phyloP scores from a whole-genome alignment of 78 protist genomes.

The Dictyostelium capitatum region DNA sequence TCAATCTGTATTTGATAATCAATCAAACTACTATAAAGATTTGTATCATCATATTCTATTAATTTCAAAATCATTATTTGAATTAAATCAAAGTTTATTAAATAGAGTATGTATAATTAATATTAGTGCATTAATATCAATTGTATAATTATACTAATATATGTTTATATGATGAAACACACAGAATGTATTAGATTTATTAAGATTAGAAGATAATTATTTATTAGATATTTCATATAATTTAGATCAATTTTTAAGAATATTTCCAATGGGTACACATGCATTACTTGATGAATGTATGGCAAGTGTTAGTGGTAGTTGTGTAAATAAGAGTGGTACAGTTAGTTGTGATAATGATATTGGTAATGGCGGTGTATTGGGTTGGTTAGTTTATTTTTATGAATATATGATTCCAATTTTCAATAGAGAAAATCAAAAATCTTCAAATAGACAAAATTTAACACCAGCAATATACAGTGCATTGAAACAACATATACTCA shows the following conservation, averaged over 20 bases:
- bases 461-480: slow-evolving; percentile 1
- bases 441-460: background rate
- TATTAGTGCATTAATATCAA: too few relatives aligned
- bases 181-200: slow-evolving; percentile 33
- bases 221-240: slow-evolving; percentile 40
- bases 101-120: slow-evolving; percentile 13
- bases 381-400: slow-evolving; percentile 28
- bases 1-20: slow-evolving; percentile 32
- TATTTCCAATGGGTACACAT: slow-evolving; percentile 42
- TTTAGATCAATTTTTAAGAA: slow-evolving; percentile 15
- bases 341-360: background rate
- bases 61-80: slow-evolving; percentile 13
- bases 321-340: background rate
- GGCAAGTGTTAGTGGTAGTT: background rate
- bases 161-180: too few relatives aligned
- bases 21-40: slow-evolving; percentile 27
- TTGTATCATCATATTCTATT: background rate
- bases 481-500: slow-evolving; percentile 22
- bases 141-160: too few relatives aligned
- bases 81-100: slow-evolving; percentile 23
- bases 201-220: slow-evolving; percentile 53
- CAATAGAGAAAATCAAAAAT: background rate
- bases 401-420: slow-evolving; percentile 43
- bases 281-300: slow-evolving; percentile 17
- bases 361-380: slow-evolving; percentile 11